phyloP scores from a whole-genome alignment of 2,329 filamentous ascomycete genomes.

The Cercospora zeae-maydis region DNA sequence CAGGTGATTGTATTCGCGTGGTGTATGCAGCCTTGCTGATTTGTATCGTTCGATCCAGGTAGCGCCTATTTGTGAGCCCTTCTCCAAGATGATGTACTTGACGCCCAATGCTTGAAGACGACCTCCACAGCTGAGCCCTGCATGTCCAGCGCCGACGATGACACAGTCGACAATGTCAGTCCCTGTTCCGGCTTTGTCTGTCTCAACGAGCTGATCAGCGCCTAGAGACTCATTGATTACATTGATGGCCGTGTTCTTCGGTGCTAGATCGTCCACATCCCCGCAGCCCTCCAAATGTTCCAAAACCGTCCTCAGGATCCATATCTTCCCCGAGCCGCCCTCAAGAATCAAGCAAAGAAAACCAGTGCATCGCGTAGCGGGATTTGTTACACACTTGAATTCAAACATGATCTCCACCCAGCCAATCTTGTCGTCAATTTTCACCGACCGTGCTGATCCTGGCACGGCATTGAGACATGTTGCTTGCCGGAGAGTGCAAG shows the following conservation, averaged over 20 bases:
- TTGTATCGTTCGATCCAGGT: conserved; percentile 46
- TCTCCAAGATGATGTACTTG: conserved; percentile 44
- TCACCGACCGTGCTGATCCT: too few relatives aligned
- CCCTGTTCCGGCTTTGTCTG: too few relatives aligned
- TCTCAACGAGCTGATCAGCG: not conserved
- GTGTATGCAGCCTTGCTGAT: conserved; percentile 42
- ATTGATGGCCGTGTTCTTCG: not conserved
- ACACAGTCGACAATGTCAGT: conserved; percentile 12
- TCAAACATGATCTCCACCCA: not conserved
- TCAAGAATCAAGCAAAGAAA: too few relatives aligned
- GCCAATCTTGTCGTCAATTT: not conserved
- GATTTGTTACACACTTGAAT: too few relatives aligned
- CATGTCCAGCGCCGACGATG: conserved; percentile 43
- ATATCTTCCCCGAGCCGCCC: too few relatives aligned
- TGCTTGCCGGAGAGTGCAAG: too few relatives aligned
- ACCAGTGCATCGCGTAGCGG: too few relatives aligned
- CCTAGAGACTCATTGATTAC: not conserved
- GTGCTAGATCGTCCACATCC: too few relatives aligned
- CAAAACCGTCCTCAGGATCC: too few relatives aligned
- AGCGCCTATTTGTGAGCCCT: conserved; percentile 41
- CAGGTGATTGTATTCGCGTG: conserved; percentile 39
- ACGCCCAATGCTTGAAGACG: conserved; percentile 44
- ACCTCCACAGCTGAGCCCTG: conserved; percentile 43
- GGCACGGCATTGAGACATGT: too few relatives aligned
- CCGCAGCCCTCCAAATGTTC: too few relatives aligned